Conservation (phyloP, 352 stramenopile species). For the Phytophthora citrophthora region DNA sequence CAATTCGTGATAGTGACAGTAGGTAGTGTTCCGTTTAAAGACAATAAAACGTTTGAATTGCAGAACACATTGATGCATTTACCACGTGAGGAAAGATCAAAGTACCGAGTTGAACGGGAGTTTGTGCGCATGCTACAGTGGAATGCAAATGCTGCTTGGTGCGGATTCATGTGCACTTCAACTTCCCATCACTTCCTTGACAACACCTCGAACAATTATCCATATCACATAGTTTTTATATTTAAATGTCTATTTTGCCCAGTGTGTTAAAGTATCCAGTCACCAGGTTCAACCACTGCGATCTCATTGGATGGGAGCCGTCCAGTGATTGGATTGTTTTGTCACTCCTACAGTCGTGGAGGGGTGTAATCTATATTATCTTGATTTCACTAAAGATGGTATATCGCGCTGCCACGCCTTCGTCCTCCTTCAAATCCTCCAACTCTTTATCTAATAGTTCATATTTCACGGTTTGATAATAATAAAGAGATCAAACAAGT, state of each 20-base stretch:
- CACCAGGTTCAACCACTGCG: background rate
- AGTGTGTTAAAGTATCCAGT: background rate
- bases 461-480: background rate
- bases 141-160: background rate
- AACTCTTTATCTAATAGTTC: background rate
- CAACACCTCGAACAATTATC: slow-evolving; percentile 5
- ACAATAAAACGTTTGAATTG: no score
- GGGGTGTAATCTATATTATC: slow-evolving; percentile 4
- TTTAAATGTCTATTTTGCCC: background rate
- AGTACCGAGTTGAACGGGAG: no score
- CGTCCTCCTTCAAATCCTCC: background rate
- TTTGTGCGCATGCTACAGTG: background rate
- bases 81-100: no score
- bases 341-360: background rate
- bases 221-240: background rate
- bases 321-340: slow-evolving; percentile 16
- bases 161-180: slow-evolving; percentile 16
- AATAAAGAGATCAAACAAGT: background rate
- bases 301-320: slow-evolving; percentile 13
- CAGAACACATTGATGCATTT: no score
- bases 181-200: slow-evolving; percentile 3
- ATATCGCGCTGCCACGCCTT: no score
- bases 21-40: no score
- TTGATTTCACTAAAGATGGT: background rate
- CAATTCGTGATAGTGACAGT: no score